Conservation (phyloP, 345 rosid genomes). For the Brassica napus region Da-Ae NC_063440.1:22281501-22282000, state of each 20-base stretch:
- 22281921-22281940: neutral
- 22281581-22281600: neutral
- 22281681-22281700: neutral
- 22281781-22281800: neutral
- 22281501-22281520: slow-evolving; percentile 20
- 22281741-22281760: neutral
- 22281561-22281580: neutral
- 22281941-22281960: neutral
- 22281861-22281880: neutral
- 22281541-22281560: neutral
- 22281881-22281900: neutral
- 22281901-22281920: neutral
- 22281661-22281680: neutral
- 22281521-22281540: slow-evolving; percentile 22
- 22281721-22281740: neutral
- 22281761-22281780: neutral
- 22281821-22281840: neutral
- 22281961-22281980: neutral
- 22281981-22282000: neutral
- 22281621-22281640: slow-evolving; percentile 12
- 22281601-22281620: slow-evolving; percentile 14
- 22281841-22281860: neutral
- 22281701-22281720: neutral
- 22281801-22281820: neutral
- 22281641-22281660: slow-evolving; percentile 24